These are phyloP conservation scores for Emergomyces pasteurianus DNA, from an alignment of 2,329 filamentous ascomycete genomes.

Conservation along the genomic window DNA sequence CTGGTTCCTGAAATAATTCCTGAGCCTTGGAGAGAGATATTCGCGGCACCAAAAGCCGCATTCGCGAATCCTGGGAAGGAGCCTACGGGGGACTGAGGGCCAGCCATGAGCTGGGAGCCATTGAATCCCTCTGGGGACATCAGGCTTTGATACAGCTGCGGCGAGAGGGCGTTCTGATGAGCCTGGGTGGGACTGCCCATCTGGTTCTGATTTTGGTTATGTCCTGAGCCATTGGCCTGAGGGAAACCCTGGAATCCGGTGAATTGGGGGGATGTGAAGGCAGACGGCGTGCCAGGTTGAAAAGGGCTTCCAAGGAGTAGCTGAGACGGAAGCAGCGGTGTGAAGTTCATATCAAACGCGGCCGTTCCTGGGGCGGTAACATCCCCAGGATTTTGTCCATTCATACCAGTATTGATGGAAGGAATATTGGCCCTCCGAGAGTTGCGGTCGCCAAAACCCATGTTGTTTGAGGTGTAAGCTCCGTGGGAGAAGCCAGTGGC, in stretches of 20 bases:
- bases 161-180: constrained; percentile 55
- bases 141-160: constrained; percentile 71
- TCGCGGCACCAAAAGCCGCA: constrained; percentile 48
- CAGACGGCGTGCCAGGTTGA: constrained; percentile 82
- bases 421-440: constrained; percentile 74
- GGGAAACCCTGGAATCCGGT: constrained; percentile 71
- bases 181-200: constrained; percentile 64
- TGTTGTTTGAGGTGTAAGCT: constrained; percentile 74
- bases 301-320: constrained; percentile 91
- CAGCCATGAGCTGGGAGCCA: constrained; percentile 65
- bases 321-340: constrained; percentile 86
- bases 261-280: constrained; percentile 86
- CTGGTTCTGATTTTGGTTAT: constrained; percentile 47
- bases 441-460: constrained; percentile 76
- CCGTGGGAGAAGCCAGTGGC: constrained; percentile 88
- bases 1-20: constrained; percentile 80
- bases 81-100: constrained; percentile 74
- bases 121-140: constrained; percentile 77
- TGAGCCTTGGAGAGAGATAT: constrained; percentile 65
- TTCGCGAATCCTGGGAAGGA: constrained; percentile 56
- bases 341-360: constrained; percentile 96
- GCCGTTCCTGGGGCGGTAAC: constrained; percentile 70
- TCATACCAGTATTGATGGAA: constrained; percentile 74
- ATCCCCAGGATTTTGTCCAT: constrained; percentile 51
- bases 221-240: constrained; percentile 41